These are phyloP conservation scores for Cutaneotrichosporon daszewskae DNA, from an alignment of 1,284 basidiomycete genomes.

Conservation along the genomic window DNA sequence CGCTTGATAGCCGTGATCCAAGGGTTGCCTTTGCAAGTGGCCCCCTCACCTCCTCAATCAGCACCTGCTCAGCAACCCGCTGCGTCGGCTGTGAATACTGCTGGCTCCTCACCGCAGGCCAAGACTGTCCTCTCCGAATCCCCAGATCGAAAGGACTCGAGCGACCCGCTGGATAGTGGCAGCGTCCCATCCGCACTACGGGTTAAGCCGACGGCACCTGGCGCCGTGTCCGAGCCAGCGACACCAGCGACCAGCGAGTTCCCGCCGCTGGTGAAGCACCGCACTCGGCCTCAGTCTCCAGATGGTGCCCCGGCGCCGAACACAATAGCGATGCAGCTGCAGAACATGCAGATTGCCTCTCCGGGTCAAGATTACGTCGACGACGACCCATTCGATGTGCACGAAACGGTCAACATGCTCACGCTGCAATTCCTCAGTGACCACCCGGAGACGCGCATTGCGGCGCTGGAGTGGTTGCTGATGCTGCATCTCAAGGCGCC, in stretches of 20 bases:
- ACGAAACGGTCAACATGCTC: conserved; percentile 82
- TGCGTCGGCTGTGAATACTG: conserved; percentile 3
- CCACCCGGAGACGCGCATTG: conserved; percentile 91
- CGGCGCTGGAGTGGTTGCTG: conserved; percentile 93
- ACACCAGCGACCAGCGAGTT: conserved; percentile 38
- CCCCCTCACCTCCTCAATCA: conserved; percentile 36
- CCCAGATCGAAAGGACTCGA: conserved; percentile 13
- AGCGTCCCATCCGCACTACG: conserved; percentile 4
- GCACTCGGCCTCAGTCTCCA: conserved; percentile 27
- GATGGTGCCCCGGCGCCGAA: conserved; percentile 12
- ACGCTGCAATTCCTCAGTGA: conserved; percentile 93
- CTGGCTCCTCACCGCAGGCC: conserved; percentile 27
- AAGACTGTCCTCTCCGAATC: conserved; percentile 18
- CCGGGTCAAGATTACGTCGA: conserved; percentile 47
- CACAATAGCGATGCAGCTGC: conserved; percentile 1
- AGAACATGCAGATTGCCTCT: conserved; percentile 6
- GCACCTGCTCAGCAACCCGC: conserved; percentile 1
- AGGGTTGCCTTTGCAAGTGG: conserved; percentile 63
- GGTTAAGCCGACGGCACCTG: conserved; percentile 11
- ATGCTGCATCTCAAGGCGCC: conserved; percentile 99
- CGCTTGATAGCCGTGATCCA: conserved; percentile 80
- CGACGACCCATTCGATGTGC: conserved; percentile 83
- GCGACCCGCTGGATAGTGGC: conserved; percentile 29
- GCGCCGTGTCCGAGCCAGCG: conserved; percentile 42
- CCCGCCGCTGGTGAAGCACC: conserved; percentile 19